Evolutionary conservation across 139 green algal genomes (phyloP).

Genomic region (Nannochloris sp.): DNA sequence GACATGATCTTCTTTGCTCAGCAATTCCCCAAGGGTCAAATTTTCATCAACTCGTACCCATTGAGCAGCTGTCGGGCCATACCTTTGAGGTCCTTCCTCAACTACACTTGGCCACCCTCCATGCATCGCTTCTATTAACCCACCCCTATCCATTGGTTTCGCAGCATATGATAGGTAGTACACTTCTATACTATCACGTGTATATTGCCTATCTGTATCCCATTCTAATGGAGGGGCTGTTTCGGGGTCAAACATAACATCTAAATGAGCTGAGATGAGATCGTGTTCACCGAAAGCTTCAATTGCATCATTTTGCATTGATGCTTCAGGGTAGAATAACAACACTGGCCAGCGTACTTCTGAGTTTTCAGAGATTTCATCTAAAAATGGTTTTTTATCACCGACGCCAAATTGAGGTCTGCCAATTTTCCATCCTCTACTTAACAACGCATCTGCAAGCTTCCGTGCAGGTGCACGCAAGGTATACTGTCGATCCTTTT

Average conservation of each 20-base stretch:
- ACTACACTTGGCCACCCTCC: constrained; percentile 53
- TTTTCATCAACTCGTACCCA: constrained; percentile 33
- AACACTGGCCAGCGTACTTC: constrained; percentile 78
- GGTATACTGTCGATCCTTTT: constrained; percentile 6
- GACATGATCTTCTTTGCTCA: constrained; percentile 49
- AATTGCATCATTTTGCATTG: constrained; percentile 70
- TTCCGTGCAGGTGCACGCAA: constrained; percentile 22
- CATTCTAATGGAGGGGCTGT: constrained; percentile 72
- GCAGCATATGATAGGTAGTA: constrained; percentile 75
- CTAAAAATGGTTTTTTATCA: constrained; percentile 40
- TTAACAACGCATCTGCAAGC: constrained; percentile 30
- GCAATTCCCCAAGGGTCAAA: constrained; percentile 35
- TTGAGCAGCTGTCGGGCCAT: constrained; percentile 40
- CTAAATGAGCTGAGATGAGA: constrained; percentile 53
- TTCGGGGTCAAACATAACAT: constrained; percentile 60
- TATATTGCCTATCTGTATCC: constrained; percentile 67
- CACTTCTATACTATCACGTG: constrained; percentile 58
- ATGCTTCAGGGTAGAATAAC: constrained; percentile 80
- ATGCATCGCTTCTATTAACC: constrained; percentile 52
- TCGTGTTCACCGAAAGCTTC: constrained; percentile 73
- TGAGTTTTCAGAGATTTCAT: constrained; percentile 21
- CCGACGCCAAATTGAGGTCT: constrained; percentile 40
- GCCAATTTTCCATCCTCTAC: constrained; percentile 39
- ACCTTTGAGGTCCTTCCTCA: constrained; percentile 49
- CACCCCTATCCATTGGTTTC: constrained; percentile 20